A percentile compares a stretch with the other conserved stretches of the same genome.
phyloP scores from a whole-genome alignment of 148 eudicot genomes.

The Fagopyrum tataricum region DNA sequence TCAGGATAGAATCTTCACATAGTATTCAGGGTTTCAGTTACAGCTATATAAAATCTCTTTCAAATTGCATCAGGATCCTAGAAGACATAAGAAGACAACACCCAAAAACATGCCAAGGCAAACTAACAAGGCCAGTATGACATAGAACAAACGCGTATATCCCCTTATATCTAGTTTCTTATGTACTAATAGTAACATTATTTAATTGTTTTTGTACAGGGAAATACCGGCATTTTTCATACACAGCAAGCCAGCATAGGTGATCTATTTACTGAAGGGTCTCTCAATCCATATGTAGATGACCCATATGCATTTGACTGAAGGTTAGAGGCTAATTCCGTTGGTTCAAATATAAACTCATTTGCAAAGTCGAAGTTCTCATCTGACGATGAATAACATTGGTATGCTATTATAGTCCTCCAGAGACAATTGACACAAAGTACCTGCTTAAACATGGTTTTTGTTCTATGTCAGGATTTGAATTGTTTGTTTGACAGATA shows the following conservation, averaged over 20 bases:
- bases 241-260: constrained; percentile 70
- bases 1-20: not conserved
- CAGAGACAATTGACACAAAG: not conserved
- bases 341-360: not conserved
- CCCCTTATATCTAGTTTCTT: not conserved
- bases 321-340: constrained; percentile 31
- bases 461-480: too few species aligned
- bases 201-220: constrained; percentile 29
- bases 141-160: not conserved
- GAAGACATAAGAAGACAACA: constrained; percentile 59
- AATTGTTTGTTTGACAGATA: too few species aligned
- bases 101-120: constrained; percentile 61
- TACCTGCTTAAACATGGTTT: not conserved
- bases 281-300: constrained; percentile 85
- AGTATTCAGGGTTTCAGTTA: not conserved
- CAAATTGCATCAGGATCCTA: constrained; percentile 49
- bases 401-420: not conserved
- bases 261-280: constrained; percentile 93
- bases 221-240: constrained; percentile 29
- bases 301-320: constrained; percentile 96
- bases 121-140: constrained; percentile 34
- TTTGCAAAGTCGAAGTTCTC: not conserved
- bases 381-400: not conserved
- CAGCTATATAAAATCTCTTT: constrained; percentile 9
- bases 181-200: not conserved